Evolutionary conservation across 1,139 yeast genomes (phyloP).

Genomic region (Yamadazyma mexicana): DNA sequence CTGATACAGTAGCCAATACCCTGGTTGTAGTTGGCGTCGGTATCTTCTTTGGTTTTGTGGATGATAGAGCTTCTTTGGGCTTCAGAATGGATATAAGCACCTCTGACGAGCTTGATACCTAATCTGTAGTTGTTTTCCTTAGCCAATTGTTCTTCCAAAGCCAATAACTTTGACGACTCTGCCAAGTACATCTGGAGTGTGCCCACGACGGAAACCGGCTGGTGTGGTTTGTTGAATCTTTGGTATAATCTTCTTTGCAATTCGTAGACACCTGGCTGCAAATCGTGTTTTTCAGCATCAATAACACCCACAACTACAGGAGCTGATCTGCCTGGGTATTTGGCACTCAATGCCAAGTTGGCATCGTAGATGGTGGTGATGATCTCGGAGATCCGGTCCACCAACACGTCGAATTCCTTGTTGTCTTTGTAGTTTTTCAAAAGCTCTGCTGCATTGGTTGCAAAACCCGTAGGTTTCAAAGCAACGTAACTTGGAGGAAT

Average conservation of each 20-base stretch:
- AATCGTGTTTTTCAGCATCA: slow-evolving; percentile 88
- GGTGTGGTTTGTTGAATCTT: slow-evolving; percentile 62
- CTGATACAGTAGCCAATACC: slow-evolving; percentile 69
- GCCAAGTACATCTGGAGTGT: slow-evolving; percentile 91
- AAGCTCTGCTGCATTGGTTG: slow-evolving; percentile 74
- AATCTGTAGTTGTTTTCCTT: slow-evolving; percentile 61
- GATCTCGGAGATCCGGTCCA: slow-evolving; percentile 61
- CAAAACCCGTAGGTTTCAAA: slow-evolving; percentile 89
- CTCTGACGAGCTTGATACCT: slow-evolving; percentile 93
- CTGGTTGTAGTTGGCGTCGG: slow-evolving; percentile 74
- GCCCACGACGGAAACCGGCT: slow-evolving; percentile 75
- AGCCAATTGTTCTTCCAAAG: slow-evolving; percentile 68
- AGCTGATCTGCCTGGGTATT: slow-evolving; percentile 68
- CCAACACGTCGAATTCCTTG: slow-evolving; percentile 57
- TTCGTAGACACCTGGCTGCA: slow-evolving; percentile 90
- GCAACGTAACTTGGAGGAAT: slow-evolving; percentile 85
- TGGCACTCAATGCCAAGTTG: slow-evolving; percentile 44
- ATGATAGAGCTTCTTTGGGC: slow-evolving; percentile 65
- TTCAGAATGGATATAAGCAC: slow-evolving; percentile 94
- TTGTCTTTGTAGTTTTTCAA: slow-evolving; percentile 57
- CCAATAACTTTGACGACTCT: slow-evolving; percentile 63
- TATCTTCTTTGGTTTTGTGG: slow-evolving; percentile 69
- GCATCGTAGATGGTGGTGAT: slow-evolving; percentile 57
- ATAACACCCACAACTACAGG: slow-evolving; percentile 86
- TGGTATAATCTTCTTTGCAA: slow-evolving; percentile 81